Percentiles rank a stretch among this genome's conserved stretches.
These are phyloP conservation scores for Triangularia verruculosa DNA, from an alignment of 2,329 filamentous ascomycete species.

Conservation along the genomic window DNA sequence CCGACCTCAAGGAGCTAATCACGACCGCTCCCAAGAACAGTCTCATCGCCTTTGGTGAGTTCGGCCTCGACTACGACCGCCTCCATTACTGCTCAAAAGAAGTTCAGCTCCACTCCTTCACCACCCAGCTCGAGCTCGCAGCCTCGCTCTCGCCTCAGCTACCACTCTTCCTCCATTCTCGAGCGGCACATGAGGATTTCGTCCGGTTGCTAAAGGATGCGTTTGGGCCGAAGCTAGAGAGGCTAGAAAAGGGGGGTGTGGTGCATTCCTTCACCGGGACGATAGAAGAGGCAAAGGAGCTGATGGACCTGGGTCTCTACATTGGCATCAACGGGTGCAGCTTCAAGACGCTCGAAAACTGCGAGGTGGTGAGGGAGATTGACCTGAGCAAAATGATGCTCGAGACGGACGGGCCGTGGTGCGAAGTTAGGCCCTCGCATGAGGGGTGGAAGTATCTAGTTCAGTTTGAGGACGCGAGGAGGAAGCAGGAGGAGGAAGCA, in stretches of 20 bases:
- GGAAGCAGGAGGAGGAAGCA: conserved; percentile 21
- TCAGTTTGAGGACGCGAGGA: conserved; percentile 35
- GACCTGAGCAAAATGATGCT: conserved; percentile 81
- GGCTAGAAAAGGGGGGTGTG: conserved; percentile 71
- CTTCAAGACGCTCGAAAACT: conserved; percentile 90
- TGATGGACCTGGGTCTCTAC: conserved; percentile 78
- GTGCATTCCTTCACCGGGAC: conserved; percentile 96
- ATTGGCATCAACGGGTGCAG: conserved; percentile 97
- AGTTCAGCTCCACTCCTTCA: conserved; percentile 81
- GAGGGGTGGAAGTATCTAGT: conserved; percentile 72
- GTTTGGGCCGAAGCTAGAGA: conserved; percentile 58
- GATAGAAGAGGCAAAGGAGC: conserved; percentile 73
- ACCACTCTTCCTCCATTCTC: conserved; percentile 88
- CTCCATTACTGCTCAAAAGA: conserved; percentile 76
- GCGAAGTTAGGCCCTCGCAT: conserved; percentile 87
- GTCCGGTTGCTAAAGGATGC: conserved; percentile 62
- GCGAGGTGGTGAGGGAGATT: conserved; percentile 76
- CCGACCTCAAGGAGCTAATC: conserved; percentile 63
- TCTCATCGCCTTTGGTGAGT: conserved; percentile 84
- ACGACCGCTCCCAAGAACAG: conserved; percentile 43
- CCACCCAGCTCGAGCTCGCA: conserved; percentile 75
- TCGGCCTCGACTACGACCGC: conserved; percentile 94
- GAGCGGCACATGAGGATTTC: conserved; percentile 84
- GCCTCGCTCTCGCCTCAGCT: conserved; percentile 66
- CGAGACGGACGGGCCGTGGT: conserved; percentile 97